Evolutionary conservation across 208 protist genomes (phyloP).

Genomic region (Acanthamoeba sp.): DNA sequence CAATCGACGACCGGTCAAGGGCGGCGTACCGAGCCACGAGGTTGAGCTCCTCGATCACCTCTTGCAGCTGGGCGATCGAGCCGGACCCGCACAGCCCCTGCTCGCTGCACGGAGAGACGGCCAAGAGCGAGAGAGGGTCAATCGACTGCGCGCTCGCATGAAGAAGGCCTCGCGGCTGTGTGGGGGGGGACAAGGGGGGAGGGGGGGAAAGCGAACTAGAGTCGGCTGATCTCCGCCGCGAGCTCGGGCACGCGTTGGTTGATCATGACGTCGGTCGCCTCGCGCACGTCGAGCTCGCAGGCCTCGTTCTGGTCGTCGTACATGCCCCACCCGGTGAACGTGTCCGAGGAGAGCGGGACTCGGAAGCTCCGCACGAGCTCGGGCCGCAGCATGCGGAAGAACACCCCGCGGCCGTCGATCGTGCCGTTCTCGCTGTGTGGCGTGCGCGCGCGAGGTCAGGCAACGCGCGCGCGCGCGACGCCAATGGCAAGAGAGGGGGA

Average conservation of each 20-base stretch:
- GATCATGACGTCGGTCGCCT: constrained; percentile 16
- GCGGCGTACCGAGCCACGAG: too few species aligned
- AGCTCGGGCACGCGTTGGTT: background rate
- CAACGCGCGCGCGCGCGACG: background rate
- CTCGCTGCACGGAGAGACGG: too few species aligned
- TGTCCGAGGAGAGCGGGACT: constrained; percentile 10
- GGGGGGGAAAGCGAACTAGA: background rate
- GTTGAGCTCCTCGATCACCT: too few species aligned
- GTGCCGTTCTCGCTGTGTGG: background rate
- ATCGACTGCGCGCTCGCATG: too few species aligned
- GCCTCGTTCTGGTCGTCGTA: background rate
- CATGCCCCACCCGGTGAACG: constrained; percentile 36
- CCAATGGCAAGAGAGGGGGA: background rate
- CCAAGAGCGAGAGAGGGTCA: too few species aligned
- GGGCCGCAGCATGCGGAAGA: constrained; percentile 54
- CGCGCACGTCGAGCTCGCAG: constrained; percentile 6
- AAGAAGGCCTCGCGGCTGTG: too few species aligned
- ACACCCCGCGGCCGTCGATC: background rate
- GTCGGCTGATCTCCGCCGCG: constrained; percentile 6
- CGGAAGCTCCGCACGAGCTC: constrained; percentile 21
- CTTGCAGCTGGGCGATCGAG: too few species aligned
- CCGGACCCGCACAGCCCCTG: too few species aligned
- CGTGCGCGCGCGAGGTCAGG: background rate
- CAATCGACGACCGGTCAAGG: too few species aligned
- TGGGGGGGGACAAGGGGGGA: too few species aligned